These are phyloP conservation scores for Phaeosphaeria sp. DNA, from an alignment of 2,329 filamentous ascomycete genomes.

Conservation along the genomic window DNA sequence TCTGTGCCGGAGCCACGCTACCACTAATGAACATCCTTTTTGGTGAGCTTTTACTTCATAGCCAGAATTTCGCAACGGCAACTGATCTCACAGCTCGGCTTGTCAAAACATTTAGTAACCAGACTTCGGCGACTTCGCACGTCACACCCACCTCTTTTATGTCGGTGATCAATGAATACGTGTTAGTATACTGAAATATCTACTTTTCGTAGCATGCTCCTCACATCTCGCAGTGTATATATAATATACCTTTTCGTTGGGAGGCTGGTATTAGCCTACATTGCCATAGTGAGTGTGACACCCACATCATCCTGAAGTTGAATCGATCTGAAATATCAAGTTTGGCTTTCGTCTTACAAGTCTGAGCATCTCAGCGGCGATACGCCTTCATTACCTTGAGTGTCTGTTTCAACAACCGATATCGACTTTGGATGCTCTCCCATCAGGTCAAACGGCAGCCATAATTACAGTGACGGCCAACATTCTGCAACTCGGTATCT, in stretches of 20 bases:
- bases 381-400: conserved; percentile 32
- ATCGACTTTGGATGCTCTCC: conserved; percentile 31
- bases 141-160: conserved; percentile 13
- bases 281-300: conserved; percentile 55
- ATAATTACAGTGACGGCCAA: conserved; percentile 39
- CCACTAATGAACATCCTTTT: conserved; percentile 66
- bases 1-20: conserved; percentile 38
- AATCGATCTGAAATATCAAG: conserved; percentile 17
- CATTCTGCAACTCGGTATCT: conserved; percentile 35
- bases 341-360: conserved; percentile 34
- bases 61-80: no score
- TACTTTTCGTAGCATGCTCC: not conserved
- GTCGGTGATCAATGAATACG: conserved; percentile 23
- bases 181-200: conserved; percentile 6
- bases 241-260: conserved; percentile 66
- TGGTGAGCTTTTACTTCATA: conserved; percentile 45
- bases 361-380: conserved; percentile 32
- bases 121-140: conserved; percentile 4
- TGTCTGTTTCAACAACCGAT: conserved; percentile 32
- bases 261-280: conserved; percentile 61
- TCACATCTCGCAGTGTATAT: conserved; percentile 33
- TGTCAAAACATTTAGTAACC: conserved; percentile 17
- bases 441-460: conserved; percentile 33
- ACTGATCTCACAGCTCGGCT: conserved; percentile 17
- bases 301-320: not conserved